Base-by-base conservation (phyloP, 768 basidiomycete genomes). In the Wakefieldia striispora region DNA sequence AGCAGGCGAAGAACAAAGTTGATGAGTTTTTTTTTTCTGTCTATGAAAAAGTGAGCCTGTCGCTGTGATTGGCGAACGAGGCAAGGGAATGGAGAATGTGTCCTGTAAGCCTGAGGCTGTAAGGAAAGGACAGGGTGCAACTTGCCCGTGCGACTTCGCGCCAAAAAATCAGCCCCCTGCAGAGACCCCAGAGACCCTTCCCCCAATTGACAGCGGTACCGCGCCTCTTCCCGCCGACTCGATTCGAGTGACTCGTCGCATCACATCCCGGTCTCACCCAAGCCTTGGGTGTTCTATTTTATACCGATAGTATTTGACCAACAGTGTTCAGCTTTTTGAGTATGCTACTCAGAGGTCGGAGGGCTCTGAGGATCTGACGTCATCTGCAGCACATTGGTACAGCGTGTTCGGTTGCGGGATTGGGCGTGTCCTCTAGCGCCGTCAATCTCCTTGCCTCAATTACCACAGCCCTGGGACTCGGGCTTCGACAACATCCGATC, bases 1-100 rank as follows among this genome's bases (percentile, higher is more conserved):
- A 86, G 87, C 87, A 88, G 87, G 86, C 83, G 78, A 80, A 72
- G 75, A 80, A 78, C 75, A 79, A 75, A 75, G 74, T 73, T 77
- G 75, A 73, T 69, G 72, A 40, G 50, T 63, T 60, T 60, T 55
- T n/a, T 56, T 55, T 64, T 65, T 59, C 65, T 62, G 67, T 76
- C 73, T 76, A 77, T 67, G 69, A 54, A 47, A 59, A 61, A 44
- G 49, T 46, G 57, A 43, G 45, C 66, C 71, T 67, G 71, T 65
- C 69, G 72, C 72, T 67, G 61, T 61, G 47, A 35, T 50, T 58
- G 61, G 71, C 72, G 64, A 64, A 56, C 70, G 64, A 67, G 63
- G 57, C 52, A 56, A 44, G 49, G 52, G 37, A 51, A 53, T 14
- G 54, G 38, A 38, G 41, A 34, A 27, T 14, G 29, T 67, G 69